Conservation (phyloP, 1,139 yeast genomes). For the Pichia sp. region DNA sequence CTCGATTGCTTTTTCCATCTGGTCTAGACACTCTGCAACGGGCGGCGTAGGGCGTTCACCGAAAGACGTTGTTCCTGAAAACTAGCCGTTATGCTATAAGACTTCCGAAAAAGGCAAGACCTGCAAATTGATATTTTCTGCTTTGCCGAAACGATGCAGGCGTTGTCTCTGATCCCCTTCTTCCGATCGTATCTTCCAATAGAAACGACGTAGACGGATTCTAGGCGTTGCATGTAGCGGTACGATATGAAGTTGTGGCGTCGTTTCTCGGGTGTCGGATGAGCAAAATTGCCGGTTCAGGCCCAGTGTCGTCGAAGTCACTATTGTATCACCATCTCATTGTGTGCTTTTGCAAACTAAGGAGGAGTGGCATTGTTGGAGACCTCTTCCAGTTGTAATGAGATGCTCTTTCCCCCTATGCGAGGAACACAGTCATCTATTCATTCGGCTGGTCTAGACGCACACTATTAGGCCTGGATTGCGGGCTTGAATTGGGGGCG, state of each 20-base stretch:
- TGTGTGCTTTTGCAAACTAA: background rate
- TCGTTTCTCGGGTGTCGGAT: background rate
- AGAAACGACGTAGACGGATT: background rate
- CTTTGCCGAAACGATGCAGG: background rate
- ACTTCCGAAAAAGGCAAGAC: background rate
- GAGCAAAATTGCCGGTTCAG: background rate
- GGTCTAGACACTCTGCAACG: constrained; percentile 1
- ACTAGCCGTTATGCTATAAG: background rate
- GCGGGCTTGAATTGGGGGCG: background rate
- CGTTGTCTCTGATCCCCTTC: background rate
- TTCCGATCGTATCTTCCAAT: background rate
- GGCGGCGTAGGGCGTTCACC: background rate
- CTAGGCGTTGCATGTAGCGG: background rate
- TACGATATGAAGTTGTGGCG: background rate
- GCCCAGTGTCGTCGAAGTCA: background rate
- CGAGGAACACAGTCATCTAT: background rate
- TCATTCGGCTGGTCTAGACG: background rate
- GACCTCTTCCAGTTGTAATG: background rate
- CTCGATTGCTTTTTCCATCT: background rate
- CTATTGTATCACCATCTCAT: background rate
- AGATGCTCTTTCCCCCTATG: background rate
- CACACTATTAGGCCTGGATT: background rate
- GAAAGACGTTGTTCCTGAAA: background rate
- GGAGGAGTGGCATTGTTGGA: background rate
- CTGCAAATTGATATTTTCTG: background rate